Evolutionary conservation across 164 flowering plant genomes (phyloP), one percentile per base, ranked within the genome.

Genomic region (Platanus orientalis): DNA sequence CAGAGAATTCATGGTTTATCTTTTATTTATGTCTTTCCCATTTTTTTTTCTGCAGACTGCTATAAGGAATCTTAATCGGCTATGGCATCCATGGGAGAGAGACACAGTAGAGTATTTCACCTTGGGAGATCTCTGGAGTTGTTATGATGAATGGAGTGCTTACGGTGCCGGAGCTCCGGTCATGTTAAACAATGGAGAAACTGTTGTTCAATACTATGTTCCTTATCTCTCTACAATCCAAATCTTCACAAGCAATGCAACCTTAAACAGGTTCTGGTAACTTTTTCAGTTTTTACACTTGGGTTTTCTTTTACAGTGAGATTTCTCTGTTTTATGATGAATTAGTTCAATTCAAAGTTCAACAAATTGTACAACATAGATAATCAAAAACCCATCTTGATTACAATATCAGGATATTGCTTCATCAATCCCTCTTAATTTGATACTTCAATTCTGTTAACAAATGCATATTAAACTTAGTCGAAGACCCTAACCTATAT

Each of bases 171-270:
- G 97, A 21, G 91, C 82, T 57, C 96, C 95, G 0, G 72, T 94
- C 36, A 48, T n/a, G 17, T 40, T 83, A 25, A 66, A 66, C 67
- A 71, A 58, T 28, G 84, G 73, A 11, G 96, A 89, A 65, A 78
- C 85, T 52, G 70, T 91, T 4, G 83, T 89, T 51, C 98, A 94
- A 76, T 94, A 94, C 73, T 94, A 87, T 73, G 96, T 88, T 29
- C 98, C 98, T 62, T 91, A 89, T 63, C 96, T 94, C 64, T 94
- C 98, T 56, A 97, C 93, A 6, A 83, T 94, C 29, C 98, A 94
- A 69, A 85, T 91, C 48, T 89, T 80, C 75, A 91, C 95, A 25
- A 83, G 84, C 82, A 70, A 52, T 75, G 69, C 85, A 6, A 75
- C 81, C 29, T 58, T 70, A 4, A 64, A 68, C 55, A 68, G 69